A percentile compares a stretch with the other conserved stretches of the same genome.
phyloP scores from a whole-genome alignment of 2,329 filamentous ascomycete species.

The Epichloe uncinata region DNA sequence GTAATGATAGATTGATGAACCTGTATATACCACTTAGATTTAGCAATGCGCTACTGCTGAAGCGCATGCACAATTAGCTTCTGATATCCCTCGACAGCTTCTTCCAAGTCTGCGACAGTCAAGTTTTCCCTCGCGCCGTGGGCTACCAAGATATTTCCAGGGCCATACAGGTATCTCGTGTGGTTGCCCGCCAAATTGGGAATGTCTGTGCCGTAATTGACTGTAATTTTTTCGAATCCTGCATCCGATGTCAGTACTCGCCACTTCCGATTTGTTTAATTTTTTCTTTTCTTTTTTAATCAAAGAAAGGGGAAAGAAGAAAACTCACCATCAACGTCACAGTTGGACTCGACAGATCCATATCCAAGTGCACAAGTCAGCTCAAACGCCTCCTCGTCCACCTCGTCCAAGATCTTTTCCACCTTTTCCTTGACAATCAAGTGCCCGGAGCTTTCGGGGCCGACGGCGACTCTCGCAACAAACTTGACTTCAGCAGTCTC shows the following conservation, averaged over 20 bases:
- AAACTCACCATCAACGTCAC: slow-evolving; percentile 58
- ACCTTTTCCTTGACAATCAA: slow-evolving; percentile 42
- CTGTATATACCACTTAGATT: not conserved
- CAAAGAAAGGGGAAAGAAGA: not conserved
- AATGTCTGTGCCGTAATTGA: slow-evolving; percentile 91
- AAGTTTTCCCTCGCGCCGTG: slow-evolving; percentile 76
- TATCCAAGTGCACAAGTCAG: slow-evolving; percentile 56
- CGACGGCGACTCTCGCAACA: slow-evolving; percentile 63
- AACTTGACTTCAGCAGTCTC: slow-evolving; percentile 56
- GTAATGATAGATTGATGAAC: not conserved
- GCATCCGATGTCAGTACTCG: slow-evolving; percentile 8
- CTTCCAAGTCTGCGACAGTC: slow-evolving; percentile 60
- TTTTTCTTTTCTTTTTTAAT: too few relatives aligned
- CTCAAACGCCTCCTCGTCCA: slow-evolving; percentile 45
- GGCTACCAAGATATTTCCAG: slow-evolving; percentile 69
- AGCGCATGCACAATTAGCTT: slow-evolving; percentile 47
- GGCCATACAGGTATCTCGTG: slow-evolving; percentile 53
- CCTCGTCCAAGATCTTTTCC: slow-evolving; percentile 35
- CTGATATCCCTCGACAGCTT: slow-evolving; percentile 68
- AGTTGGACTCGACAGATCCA: slow-evolving; percentile 63
- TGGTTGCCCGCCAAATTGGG: slow-evolving; percentile 60
- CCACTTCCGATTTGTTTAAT: too few relatives aligned
- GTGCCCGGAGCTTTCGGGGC: slow-evolving; percentile 48
- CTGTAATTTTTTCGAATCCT: slow-evolving; percentile 67
- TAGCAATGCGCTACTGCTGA: slow-evolving; percentile 17